Conservation (phyloP, 345 rosid genomes). For the Balakata baccata region DNA sequence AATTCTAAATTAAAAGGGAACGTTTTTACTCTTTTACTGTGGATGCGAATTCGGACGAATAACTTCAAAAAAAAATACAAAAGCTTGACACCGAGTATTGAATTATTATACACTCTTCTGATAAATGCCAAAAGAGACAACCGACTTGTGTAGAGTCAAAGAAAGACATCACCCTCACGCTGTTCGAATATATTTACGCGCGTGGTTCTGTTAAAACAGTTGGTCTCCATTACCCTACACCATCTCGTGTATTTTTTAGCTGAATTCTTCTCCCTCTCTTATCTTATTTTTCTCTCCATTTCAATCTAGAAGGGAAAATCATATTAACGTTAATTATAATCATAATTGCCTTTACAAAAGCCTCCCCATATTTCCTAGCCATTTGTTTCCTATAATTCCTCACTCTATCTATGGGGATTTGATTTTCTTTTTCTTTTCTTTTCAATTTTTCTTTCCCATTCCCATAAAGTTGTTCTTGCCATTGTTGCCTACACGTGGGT, state of each 20-base stretch:
- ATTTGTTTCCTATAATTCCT: conserved; percentile 8
- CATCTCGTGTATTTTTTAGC: background rate
- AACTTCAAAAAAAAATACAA: no score
- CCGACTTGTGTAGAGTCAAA: conserved; percentile 2
- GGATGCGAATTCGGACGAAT: no score
- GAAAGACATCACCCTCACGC: conserved; percentile 7
- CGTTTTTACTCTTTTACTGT: no score
- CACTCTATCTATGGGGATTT: background rate
- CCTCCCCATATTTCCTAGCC: conserved; percentile 13
- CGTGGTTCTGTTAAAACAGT: conserved; percentile 45
- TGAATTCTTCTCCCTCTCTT: background rate
- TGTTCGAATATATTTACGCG: conserved; percentile 12
- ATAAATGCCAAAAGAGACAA: no score
- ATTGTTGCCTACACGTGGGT: conserved; percentile 26
- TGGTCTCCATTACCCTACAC: conserved; percentile 16
- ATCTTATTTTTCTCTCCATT: background rate
- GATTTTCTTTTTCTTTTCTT: background rate
- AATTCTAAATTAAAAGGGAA: no score
- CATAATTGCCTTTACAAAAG: conserved; percentile 28
- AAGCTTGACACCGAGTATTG: no score
- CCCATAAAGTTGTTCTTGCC: background rate
- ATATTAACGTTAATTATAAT: conserved; percentile 17
- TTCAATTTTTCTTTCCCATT: background rate
- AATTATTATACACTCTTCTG: no score
- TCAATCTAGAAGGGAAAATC: background rate